phyloP scores from a whole-genome alignment of 441 rosid genomes.

The Brassica hybrid region DNA sequence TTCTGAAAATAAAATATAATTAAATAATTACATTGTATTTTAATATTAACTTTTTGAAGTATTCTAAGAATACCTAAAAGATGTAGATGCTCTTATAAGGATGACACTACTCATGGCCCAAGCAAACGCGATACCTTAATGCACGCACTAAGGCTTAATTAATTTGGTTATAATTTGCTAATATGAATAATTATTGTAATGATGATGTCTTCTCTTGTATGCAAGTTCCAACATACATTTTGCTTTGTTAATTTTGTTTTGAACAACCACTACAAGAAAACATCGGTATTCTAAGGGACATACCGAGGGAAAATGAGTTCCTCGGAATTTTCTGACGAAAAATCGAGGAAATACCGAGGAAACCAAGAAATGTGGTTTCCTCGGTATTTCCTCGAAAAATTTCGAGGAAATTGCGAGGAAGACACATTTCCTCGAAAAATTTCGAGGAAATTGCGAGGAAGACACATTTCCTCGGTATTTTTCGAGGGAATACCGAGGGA shows the following conservation, averaged over 20 bases:
- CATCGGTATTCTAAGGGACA: no score
- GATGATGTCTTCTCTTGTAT: constrained; percentile 1
- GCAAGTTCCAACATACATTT: constrained; percentile 20
- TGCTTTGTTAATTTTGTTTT: neutral
- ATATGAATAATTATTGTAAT: constrained; percentile 5
- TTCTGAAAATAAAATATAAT: neutral
- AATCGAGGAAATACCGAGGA: no score
- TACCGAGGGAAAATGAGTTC: no score
- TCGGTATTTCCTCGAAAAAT: no score
- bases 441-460: no score
- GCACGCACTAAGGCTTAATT: constrained; percentile 25
- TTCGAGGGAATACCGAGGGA: no score
- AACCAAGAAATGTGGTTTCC: no score
- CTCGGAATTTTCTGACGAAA: no score
- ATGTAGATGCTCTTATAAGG: constrained; percentile 7
- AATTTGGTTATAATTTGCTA: neutral
- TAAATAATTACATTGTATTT: neutral
- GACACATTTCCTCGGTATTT: no score
- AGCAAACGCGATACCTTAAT: constrained; percentile 15
- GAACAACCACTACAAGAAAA: neutral
- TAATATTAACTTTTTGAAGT: neutral
- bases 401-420: no score
- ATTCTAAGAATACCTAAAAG: constrained; percentile 2
- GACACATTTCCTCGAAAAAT: no score
- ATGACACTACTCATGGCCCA: constrained; percentile 30